phyloP scores from a whole-genome alignment of 78 protist species.

The Pigoraptor vietnamica region DNA sequence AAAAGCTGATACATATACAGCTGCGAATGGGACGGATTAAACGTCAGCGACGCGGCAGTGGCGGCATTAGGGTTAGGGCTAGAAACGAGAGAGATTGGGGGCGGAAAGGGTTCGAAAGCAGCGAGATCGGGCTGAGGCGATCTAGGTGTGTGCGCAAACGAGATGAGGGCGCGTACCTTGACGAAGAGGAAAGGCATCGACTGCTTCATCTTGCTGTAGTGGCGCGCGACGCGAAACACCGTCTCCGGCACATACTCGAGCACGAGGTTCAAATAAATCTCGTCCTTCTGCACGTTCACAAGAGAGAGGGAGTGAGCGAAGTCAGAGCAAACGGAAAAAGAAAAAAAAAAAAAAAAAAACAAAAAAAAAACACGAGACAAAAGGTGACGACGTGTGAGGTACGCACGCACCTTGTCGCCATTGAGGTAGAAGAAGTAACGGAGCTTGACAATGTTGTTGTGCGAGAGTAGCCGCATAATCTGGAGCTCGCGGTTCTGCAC shows the following conservation, averaged over 20 bases:
- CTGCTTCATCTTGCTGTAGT: conserved; percentile 69
- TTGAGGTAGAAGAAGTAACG: conserved; percentile 80
- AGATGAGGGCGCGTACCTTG: conserved; percentile 78
- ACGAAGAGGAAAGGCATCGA: conserved; percentile 75
- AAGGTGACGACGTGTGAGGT: neutral
- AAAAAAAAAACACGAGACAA: neutral
- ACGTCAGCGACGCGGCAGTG: no score
- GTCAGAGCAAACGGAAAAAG: neutral
- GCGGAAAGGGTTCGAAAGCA: neutral
- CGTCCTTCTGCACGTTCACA: conserved; percentile 52
- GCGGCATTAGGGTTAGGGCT: no score
- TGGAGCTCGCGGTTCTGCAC: conserved; percentile 95
- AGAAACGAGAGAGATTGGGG: neutral
- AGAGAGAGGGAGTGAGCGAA: neutral
- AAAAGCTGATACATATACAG: conserved; percentile 87
- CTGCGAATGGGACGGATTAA: no score
- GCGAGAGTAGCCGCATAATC: conserved; percentile 89
- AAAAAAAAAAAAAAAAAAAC: neutral
- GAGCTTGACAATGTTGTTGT: conserved; percentile 88
- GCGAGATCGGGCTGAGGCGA: no score
- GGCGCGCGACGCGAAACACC: conserved; percentile 70
- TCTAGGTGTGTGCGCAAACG: no score
- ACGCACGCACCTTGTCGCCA: conserved; percentile 59
- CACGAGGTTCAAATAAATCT: conserved; percentile 95
- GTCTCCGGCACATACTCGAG: conserved; percentile 98